These are phyloP conservation scores for Fusarium napiforme DNA, from an alignment of 2,329 filamentous ascomycete species.

Conservation along the genomic window DNA sequence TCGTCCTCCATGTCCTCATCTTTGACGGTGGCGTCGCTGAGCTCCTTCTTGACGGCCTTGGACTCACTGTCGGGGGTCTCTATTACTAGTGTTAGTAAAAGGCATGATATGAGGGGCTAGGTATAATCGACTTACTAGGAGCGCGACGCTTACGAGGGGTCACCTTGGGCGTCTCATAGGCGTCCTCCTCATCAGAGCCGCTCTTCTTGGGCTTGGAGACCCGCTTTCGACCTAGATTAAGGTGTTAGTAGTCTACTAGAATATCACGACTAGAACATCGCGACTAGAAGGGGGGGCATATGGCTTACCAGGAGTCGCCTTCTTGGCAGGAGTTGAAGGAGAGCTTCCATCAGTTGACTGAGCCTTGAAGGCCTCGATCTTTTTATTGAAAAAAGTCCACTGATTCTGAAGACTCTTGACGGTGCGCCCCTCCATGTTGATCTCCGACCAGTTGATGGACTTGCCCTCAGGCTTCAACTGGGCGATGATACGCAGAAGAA, in stretches of 20 bases:
- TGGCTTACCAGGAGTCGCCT: constrained; percentile 32
- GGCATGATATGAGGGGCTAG: not conserved
- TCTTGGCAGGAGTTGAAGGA: constrained; percentile 35
- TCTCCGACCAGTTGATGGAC: constrained; percentile 50
- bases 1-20: constrained; percentile 2
- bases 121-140: constrained; percentile 13
- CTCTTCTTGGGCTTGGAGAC: constrained; percentile 26
- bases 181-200: constrained; percentile 1
- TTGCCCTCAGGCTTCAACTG: constrained; percentile 49
- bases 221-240: constrained; percentile 39
- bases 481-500: constrained; percentile 51
- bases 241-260: constrained; percentile 1
- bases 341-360: constrained; percentile 13
- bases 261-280: not conserved
- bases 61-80: constrained; percentile 21
- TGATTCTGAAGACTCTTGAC: constrained; percentile 52
- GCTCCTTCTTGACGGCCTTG: constrained; percentile 33
- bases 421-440: constrained; percentile 53
- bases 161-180: constrained; percentile 1
- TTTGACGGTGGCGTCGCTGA: constrained; percentile 31
- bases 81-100: constrained; percentile 12
- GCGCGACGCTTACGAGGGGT: constrained; percentile 35
- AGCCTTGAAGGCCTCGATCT: constrained; percentile 50
- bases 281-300: not conserved
- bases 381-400: constrained; percentile 52